phyloP scores from a whole-genome alignment of 208 protist genomes.

The Wallacemonas sp. region DNA sequence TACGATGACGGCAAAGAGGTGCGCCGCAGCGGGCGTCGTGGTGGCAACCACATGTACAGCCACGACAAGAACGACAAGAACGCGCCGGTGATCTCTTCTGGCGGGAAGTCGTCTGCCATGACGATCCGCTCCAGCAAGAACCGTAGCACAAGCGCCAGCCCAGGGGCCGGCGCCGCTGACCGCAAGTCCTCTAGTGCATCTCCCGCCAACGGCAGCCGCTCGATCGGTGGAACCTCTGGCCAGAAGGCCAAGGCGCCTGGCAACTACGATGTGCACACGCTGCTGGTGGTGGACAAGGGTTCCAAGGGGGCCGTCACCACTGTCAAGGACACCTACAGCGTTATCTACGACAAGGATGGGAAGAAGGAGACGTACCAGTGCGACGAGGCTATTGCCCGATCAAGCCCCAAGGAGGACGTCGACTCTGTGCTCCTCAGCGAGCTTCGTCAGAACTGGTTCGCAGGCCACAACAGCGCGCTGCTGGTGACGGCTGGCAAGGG shows the following conservation, averaged over 20 bases:
- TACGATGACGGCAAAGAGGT: slow-evolving; percentile 49
- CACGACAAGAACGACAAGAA: slow-evolving; percentile 47
- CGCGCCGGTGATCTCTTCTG: slow-evolving; percentile 31
- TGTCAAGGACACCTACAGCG: slow-evolving; percentile 53
- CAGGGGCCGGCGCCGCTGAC: background rate
- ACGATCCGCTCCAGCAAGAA: slow-evolving; percentile 28
- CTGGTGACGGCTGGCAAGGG: slow-evolving; percentile 54
- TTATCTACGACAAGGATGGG: slow-evolving; percentile 56
- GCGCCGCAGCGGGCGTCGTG: slow-evolving; percentile 65
- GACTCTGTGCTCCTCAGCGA: slow-evolving; percentile 73
- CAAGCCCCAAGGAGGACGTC: slow-evolving; percentile 32
- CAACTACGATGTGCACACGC: slow-evolving; percentile 80
- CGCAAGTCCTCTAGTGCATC: slow-evolving; percentile 7
- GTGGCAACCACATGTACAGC: slow-evolving; percentile 63
- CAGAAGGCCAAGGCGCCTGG: slow-evolving; percentile 47
- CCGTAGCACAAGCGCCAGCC: slow-evolving; percentile 4
- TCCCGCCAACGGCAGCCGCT: slow-evolving; percentile 13
- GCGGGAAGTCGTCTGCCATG: slow-evolving; percentile 37
- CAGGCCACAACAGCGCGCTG: slow-evolving; percentile 67
- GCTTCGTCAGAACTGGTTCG: slow-evolving; percentile 73
- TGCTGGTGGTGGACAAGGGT: slow-evolving; percentile 58
- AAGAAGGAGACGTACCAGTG: slow-evolving; percentile 75
- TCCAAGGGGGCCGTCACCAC: slow-evolving; percentile 16
- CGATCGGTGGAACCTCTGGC: background rate
- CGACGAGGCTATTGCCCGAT: slow-evolving; percentile 59